A percentile compares a stretch with the other conserved stretches of the same genome.
Evolutionary conservation across 83 land plant species (phyloP).

Genomic region (Larix sibirica): DNA sequence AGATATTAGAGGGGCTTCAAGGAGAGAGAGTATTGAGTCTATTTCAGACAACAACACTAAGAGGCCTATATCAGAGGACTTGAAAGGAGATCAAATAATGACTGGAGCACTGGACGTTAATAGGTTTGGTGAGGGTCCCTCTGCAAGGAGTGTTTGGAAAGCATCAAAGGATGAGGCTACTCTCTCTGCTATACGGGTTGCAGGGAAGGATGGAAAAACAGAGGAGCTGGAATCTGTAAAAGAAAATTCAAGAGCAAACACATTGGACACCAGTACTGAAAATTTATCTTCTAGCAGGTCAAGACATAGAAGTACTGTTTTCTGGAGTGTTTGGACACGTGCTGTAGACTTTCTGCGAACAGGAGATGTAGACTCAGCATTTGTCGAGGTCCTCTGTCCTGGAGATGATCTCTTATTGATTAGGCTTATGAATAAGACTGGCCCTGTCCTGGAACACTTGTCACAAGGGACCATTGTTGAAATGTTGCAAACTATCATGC

Average conservation of each 20-base stretch:
- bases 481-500: slow-evolving; percentile 13
- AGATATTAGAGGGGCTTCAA: slow-evolving; percentile 10
- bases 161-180: slow-evolving; percentile 41
- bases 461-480: slow-evolving; percentile 26
- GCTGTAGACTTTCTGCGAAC: slow-evolving; percentile 20
- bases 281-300: not conserved
- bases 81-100: slow-evolving; percentile 7
- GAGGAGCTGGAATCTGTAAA: slow-evolving; percentile 14
- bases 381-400: slow-evolving; percentile 25
- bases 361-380: slow-evolving; percentile 38
- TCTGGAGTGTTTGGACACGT: slow-evolving; percentile 31
- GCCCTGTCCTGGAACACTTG: slow-evolving; percentile 37
- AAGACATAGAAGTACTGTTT: slow-evolving; percentile 15
- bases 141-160: slow-evolving; percentile 38
- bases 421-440: slow-evolving; percentile 32
- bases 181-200: slow-evolving; percentile 30
- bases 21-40: not conserved
- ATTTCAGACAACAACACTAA: slow-evolving; percentile 5
- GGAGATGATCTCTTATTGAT: slow-evolving; percentile 36
- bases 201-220: slow-evolving; percentile 23
- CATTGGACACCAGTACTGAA: slow-evolving; percentile 1
- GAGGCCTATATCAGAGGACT: slow-evolving; percentile 10
- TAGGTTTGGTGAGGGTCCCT: slow-evolving; percentile 34
- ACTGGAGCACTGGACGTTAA: not conserved
- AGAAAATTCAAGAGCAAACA: not conserved